phyloP scores from a whole-genome alignment of 2,329 filamentous ascomycete species.

The Arthroderma sp. region DNA sequence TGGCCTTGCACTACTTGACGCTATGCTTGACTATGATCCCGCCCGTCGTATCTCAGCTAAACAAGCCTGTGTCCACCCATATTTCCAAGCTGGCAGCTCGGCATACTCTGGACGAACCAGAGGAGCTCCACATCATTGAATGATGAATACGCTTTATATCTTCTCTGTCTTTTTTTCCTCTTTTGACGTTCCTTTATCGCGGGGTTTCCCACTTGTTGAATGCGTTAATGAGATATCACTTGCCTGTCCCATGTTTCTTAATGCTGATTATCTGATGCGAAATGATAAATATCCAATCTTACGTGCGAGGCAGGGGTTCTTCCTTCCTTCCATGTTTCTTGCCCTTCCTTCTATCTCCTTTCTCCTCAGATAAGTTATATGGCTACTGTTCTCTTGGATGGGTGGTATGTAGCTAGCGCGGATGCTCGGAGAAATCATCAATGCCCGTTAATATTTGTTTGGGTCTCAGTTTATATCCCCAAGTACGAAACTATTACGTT shows the following conservation, averaged over 20 bases:
- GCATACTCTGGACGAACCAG: conserved; percentile 34
- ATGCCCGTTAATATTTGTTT: too few species aligned
- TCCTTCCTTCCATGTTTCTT: too few species aligned
- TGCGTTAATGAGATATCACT: conserved; percentile 4
- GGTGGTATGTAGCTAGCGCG: too few species aligned
- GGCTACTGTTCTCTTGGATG: too few species aligned
- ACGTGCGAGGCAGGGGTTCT: too few species aligned
- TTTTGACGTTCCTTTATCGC: conserved; percentile 20
- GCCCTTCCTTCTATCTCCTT: too few species aligned
- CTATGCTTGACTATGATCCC: conserved; percentile 74
- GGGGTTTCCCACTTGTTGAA: conserved; percentile 1
- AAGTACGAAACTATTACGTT: too few species aligned
- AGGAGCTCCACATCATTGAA: conserved; percentile 26
- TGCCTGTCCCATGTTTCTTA: conserved; percentile 14
- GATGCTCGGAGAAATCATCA: too few species aligned
- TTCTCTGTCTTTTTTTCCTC: conserved; percentile 10
- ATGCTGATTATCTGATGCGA: too few species aligned
- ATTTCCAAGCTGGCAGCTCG: conserved; percentile 50
- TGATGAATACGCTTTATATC: conserved; percentile 3
- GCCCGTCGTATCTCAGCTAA: conserved; percentile 80
- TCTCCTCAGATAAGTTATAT: too few species aligned
- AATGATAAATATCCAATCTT: too few species aligned
- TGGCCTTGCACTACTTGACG: conserved; percentile 40
- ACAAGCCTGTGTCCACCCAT: conserved; percentile 70
- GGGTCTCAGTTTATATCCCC: too few species aligned